Evolutionary conservation across 306 rosid species (phyloP), one percentile per base, ranked within the genome.

Genomic region (Urtica urens): DNA sequence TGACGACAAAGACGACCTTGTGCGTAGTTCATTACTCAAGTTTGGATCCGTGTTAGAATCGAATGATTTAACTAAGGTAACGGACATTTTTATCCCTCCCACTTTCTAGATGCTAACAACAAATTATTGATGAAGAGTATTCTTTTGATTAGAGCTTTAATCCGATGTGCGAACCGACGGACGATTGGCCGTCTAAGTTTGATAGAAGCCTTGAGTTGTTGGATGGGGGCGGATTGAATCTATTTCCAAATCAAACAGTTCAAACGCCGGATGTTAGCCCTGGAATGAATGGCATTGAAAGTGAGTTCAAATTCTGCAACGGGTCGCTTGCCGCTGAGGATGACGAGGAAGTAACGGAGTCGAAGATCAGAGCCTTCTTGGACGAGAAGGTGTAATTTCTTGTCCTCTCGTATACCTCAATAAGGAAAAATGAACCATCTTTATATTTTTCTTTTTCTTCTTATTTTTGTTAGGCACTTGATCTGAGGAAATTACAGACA

Each of bases 331-430:
- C 63, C 19, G 76, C 52, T 42, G 96, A 83, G 58, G 93, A 88
- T 51, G 93, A 88, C 37, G 95, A 83, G 55, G 96, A 88, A 63
- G 83, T 88, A 38, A 81, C 94, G 0, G 96, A 87, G 40, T 73
- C 70, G 24, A 88, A 88, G 72, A 88, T 88, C 60, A 76, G 79
- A 81, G 86, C 79, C 62, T 88, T 88, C 69, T 63, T 88, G 31
- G 95, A 83, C 47, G 90, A 68, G 23, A 88, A 83, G 94, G 95
- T 88, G 55, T 56, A 43, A 6, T 60, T 55, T 30, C 17, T 31
- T 13, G 37, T 31, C 2, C 10, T 13, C 13, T 31, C 13, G 7
- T 31, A 31, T 1, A 13, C 37, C 10, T 31, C 37, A 7, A 1
- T 31, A 7, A 31, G 37, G 7, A 31, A 31, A 13, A n/a, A n/a